Evolutionary conservation across 257 asterid genomes (phyloP), one percentile per base, ranked within the genome.

Genomic region (Solanum medicagineum): DNA sequence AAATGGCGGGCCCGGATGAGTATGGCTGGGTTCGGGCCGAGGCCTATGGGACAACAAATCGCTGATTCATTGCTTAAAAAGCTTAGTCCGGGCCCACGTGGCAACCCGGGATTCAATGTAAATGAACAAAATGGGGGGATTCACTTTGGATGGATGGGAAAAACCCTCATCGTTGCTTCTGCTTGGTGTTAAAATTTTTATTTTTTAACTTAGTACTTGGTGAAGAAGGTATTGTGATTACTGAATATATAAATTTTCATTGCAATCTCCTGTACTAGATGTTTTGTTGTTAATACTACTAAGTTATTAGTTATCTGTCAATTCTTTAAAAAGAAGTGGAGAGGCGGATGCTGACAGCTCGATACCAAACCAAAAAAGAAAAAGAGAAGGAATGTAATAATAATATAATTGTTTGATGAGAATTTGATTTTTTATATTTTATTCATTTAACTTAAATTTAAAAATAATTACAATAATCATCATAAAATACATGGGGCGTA

Each of bases 1-100:
- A 95, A 95, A 88, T 95, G 98, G 98, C 90, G 95, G 93, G 94
- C 97, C 88, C 92, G 98, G 32, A 47, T 95, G 90, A 77, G 93
- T 69, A 94, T 95, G 98, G 97, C 98, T 62, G 98, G 98, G 90
- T 95, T 94, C 79, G 84, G 85, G 85, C 87, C 84, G 9, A 88
- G 88, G 62, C 85, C 88, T 17, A 85, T 94, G 94, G 92, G 96
- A 83, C 92, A 86, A 84, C 88, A 55, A 90, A 87, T 85, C 0
- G 89, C 91, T n/a, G 94, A 93, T 22, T 90, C 93, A 49, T 91
- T 95, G 45, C 88, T 93, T 0, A 71, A 87, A 20, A 92, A 89
- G 89, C 91, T 95, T n/a, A 89, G 86, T 73, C 85, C 95, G 7
- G 90, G 89, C 81, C 85, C 97, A 95, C 96, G 95, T 93, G 98